Base-by-base conservation (phyloP, 768 basidiomycete species). In the Leccinum uliginosum region DNA sequence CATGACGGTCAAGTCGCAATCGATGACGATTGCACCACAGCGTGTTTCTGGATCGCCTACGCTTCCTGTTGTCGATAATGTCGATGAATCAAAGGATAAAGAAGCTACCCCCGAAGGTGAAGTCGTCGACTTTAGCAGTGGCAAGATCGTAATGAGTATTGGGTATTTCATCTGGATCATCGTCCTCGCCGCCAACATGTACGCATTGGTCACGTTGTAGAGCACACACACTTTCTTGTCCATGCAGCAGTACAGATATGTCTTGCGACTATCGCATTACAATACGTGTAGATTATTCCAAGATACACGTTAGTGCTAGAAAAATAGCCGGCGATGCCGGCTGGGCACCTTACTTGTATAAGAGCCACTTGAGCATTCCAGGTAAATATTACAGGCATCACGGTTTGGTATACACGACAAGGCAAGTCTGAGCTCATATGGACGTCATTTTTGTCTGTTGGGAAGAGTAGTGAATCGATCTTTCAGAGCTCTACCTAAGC, bases 171-270 rank as follows among this genome's bases (percentile, higher is more conserved):
- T 93, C 29, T 92, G 86, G 79, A 62, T 85, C 11, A 61, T 91
- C 6, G 75, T 93, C 23, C 68, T 86, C 8, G 72, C 80, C 8
- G 92, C 91, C 26, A 93, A 95, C 63, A 64, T 81, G 29, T 94
- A 93, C 67, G 91, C 87, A 5, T 77, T 95, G 56, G 78, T 84
- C 11, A 79, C 78, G 38, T 72, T 93, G 44, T 68, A 58, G 55
- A 44, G 19, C 10, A 35, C 7, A 8, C 15, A 3, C 34, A n/a
- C 4, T 35, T 3, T 17, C 35, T 17, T 35, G 15, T 8, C 35
- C 35, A n/a, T n/a, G 17, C 35, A n/a, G 17, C 17, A 4, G 35
- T 38, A n/a, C 35, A 38, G 7, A 38, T 8, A 38, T 38, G 35
- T 9, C 35, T 17, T 8, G 5, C 17, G 3, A 35, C 34, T 38